Base-by-base conservation (phyloP, 1,139 yeast species). In the Lodderomyces metapsilosis region DNA sequence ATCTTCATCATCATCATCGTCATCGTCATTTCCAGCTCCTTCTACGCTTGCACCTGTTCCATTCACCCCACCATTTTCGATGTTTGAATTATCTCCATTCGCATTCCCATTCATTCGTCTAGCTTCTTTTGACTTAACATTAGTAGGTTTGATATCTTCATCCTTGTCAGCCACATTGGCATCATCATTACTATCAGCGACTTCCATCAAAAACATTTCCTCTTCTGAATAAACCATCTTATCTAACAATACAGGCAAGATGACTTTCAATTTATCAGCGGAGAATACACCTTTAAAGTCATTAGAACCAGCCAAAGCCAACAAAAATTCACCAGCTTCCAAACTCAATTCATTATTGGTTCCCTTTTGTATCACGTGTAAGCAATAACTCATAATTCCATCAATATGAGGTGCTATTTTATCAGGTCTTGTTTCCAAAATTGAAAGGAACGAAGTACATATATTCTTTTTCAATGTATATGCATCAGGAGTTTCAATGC, bases 301-400 rank as follows among this genome's bases (percentile, higher is more conserved):
- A 32, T 59, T 65, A 12, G 67, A 56, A 10, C 88, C 84, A 1
- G 95, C 81, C 43, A 92, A 71, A 1, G 87, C 82, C 40, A 92
- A 73, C 48, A 94, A 68, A 54, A 92, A 89, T 64, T 92, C 98
- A 62, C 96, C 88, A 2, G 96, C 98, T 59, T 89, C 96, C 39
- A 89, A 69, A 0, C 96, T 86, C 32, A 89, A 94, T 43, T 75
- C 82, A 48, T 86, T 94, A 17, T 68, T 66, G 8, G 67, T 64
- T 27, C 64, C 61, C 31, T 39, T 41, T 47, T 78, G 77, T 68
- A 92, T 81, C 48, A 91, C 78, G 60, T 91, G 97, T 44, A 88
- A 64, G 57, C 92, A 82, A 66, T 87, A 92, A 51, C 83, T 79
- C 39, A 92, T 78, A 13, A 92, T 89, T 4, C 98, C 98, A 43